Conservation (phyloP, 768 basidiomycete species). For the Tulasnella sp. region DNA sequence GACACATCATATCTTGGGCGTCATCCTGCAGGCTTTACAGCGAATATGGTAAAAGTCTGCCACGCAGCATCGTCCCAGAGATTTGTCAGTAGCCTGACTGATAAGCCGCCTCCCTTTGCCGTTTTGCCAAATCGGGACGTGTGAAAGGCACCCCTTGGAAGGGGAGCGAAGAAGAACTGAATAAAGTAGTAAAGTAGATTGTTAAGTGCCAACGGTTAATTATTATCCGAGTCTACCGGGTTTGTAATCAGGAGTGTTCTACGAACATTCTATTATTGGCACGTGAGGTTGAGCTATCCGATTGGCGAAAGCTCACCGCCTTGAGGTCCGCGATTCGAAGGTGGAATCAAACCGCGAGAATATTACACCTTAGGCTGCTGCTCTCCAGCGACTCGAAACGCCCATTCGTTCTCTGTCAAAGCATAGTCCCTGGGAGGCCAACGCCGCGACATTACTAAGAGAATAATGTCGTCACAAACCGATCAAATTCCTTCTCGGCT, state of each 20-base stretch:
- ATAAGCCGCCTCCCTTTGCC: neutral
- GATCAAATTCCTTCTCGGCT: neutral
- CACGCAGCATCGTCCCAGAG: neutral
- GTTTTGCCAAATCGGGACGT: neutral
- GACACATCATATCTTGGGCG: too few species aligned
- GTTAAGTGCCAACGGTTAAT: neutral
- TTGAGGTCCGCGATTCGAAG: neutral
- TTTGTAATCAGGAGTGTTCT: neutral
- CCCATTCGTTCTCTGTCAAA: neutral
- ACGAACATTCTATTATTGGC: neutral
- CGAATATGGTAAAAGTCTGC: too few species aligned
- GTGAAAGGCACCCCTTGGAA: neutral
- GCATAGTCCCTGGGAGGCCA: neutral
- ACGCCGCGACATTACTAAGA: neutral
- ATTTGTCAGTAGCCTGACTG: neutral
- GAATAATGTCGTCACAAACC: neutral
- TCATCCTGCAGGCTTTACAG: constrained; percentile 41
- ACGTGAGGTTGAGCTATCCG: neutral
- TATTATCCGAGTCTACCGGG: neutral
- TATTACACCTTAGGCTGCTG: neutral
- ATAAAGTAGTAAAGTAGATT: neutral
- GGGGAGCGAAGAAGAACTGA: too few species aligned
- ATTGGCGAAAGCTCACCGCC: neutral
- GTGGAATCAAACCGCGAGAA: neutral
- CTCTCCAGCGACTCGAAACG: neutral